phyloP scores from a whole-genome alignment of 148 eudicot genomes.

The Euryodendron excelsum region DNA sequence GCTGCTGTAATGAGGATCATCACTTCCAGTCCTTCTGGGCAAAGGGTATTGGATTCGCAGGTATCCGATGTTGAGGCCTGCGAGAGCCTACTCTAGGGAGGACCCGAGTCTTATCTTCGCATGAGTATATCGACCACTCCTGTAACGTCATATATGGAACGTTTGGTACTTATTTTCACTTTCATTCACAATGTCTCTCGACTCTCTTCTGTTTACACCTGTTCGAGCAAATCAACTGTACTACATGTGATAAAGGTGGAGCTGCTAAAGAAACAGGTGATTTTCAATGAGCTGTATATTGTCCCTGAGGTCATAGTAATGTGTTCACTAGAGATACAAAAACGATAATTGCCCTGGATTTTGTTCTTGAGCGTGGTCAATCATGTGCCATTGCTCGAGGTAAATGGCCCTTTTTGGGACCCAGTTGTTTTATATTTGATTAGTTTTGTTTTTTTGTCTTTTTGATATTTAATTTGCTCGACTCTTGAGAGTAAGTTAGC shows the following conservation, averaged over 20 bases:
- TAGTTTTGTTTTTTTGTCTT: slow-evolving; percentile 18
- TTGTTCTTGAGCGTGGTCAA: slow-evolving; percentile 41
- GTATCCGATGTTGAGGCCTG: slow-evolving; percentile 66
- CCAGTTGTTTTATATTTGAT: slow-evolving; percentile 39
- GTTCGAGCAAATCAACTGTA: slow-evolving; percentile 29
- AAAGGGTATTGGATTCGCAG: slow-evolving; percentile 57
- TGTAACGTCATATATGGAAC: slow-evolving; percentile 17
- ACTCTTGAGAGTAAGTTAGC: too few relatives aligned
- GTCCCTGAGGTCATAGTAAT: slow-evolving; percentile 36
- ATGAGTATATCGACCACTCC: slow-evolving; percentile 3
- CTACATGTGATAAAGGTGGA: slow-evolving; percentile 33
- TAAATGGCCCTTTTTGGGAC: slow-evolving; percentile 14
- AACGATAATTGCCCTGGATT: slow-evolving; percentile 47
- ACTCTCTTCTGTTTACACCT: slow-evolving; percentile 19
- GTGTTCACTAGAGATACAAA: slow-evolving; percentile 33
- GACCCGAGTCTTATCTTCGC: too few relatives aligned
- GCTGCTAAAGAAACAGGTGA: slow-evolving; percentile 33
- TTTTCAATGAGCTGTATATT: slow-evolving; percentile 52
- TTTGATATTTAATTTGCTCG: too few relatives aligned
- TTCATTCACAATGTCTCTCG: slow-evolving; percentile 6
- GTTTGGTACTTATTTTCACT: slow-evolving; percentile 5
- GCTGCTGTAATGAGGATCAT: slow-evolving; percentile 42
- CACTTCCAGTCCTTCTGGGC: slow-evolving; percentile 43
- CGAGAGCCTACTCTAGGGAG: slow-evolving; percentile 52
- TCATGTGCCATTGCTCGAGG: slow-evolving; percentile 28